Conservation (phyloP, 768 basidiomycete species). For the Boletus vinaceobasis region DNA sequence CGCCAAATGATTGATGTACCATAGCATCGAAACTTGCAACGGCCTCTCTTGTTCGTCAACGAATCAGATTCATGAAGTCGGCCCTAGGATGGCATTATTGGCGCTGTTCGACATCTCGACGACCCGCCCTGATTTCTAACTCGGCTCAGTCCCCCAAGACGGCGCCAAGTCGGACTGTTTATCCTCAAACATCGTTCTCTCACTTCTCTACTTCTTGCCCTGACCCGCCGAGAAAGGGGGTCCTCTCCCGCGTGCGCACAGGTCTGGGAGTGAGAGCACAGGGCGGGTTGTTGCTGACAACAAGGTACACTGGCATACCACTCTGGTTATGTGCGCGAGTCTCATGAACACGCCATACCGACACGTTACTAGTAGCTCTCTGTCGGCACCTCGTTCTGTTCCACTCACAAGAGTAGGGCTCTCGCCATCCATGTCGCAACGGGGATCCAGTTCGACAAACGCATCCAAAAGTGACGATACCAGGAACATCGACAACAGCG, state of each 20-base stretch:
- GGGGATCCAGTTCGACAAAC: slow-evolving; percentile 17
- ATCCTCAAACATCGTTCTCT: neutral
- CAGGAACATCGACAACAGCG: slow-evolving; percentile 19
- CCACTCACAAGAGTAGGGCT: neutral
- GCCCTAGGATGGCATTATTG: slow-evolving; percentile 9
- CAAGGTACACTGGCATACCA: slow-evolving; percentile 16
- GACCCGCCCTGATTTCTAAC: slow-evolving; percentile 8
- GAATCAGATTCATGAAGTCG: slow-evolving; percentile 15
- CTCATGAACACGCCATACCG: slow-evolving; percentile 4
- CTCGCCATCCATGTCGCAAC: slow-evolving; percentile 21
- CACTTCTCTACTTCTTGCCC: neutral
- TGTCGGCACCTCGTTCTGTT: neutral
- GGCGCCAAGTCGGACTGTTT: neutral
- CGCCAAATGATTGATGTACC: slow-evolving; percentile 6
- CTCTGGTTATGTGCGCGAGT: neutral
- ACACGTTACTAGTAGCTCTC: slow-evolving; percentile 23
- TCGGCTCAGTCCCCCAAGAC: slow-evolving; percentile 10
- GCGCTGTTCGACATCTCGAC: slow-evolving; percentile 8
- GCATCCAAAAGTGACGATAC: slow-evolving; percentile 23
- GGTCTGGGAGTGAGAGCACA: neutral
- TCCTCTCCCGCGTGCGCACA: neutral
- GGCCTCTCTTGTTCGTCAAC: neutral
- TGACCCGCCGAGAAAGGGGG: neutral
- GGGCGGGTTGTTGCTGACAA: neutral
- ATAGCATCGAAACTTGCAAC: slow-evolving; percentile 3